A percentile compares a stretch with the other conserved stretches of the same genome.
These are phyloP conservation scores for Colletotrichum sp. DNA, from an alignment of 2,329 filamentous ascomycete species.

Conservation along the genomic window DNA sequence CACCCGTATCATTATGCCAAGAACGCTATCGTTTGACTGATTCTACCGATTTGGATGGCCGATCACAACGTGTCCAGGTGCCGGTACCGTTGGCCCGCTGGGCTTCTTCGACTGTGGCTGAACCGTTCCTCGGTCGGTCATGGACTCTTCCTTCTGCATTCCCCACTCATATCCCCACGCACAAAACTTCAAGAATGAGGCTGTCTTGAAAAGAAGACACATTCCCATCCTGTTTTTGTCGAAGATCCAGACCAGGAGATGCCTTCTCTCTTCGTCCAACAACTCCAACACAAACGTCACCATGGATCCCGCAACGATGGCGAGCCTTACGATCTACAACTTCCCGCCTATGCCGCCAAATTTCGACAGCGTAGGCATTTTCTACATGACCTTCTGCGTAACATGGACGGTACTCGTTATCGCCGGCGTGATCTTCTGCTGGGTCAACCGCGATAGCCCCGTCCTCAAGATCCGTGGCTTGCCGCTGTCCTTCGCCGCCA, in stretches of 20 bases:
- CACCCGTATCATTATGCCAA: not conserved
- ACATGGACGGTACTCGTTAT: constrained; percentile 34
- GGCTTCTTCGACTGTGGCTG: not conserved
- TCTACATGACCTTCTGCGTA: constrained; percentile 31
- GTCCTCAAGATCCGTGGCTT: constrained; percentile 47
- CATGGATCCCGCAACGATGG: constrained; percentile 4
- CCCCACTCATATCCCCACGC: not conserved
- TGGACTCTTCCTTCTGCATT: not conserved
- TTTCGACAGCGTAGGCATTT: constrained; percentile 33
- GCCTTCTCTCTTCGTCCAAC: not conserved
- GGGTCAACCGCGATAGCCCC: constrained; percentile 34
- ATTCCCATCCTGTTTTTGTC: not conserved
- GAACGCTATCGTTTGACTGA: not conserved
- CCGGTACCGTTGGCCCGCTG: not conserved
- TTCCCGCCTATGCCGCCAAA: constrained; percentile 27
- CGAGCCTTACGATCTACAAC: constrained; percentile 32
- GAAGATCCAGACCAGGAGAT: not conserved
- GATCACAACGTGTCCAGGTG: not conserved
- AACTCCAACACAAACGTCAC: not conserved
- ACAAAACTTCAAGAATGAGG: not conserved
- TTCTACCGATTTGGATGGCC: not conserved
- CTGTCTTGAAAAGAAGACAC: not conserved
- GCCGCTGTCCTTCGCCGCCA: constrained; percentile 42
- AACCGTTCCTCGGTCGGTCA: not conserved
- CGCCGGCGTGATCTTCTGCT: constrained; percentile 39